Percentiles rank a stretch among this genome's conserved stretches.
These are phyloP conservation scores for Alternaria gansuensis DNA, from an alignment of 2,329 filamentous ascomycete species.

Conservation along the genomic window DNA sequence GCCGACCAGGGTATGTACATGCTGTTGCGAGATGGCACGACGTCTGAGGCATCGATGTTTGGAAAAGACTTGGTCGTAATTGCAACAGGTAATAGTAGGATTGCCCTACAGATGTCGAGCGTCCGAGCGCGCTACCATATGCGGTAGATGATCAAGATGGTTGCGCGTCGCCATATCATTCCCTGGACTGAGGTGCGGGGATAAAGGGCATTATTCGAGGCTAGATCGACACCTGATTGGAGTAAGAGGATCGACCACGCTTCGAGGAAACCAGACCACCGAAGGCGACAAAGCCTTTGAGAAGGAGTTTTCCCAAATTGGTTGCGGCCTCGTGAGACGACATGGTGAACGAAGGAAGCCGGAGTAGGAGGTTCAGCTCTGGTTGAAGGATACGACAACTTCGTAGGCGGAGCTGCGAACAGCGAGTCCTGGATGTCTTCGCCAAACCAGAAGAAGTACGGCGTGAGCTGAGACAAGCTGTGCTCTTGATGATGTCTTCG, in stretches of 20 bases:
- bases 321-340: not conserved
- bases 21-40: not conserved
- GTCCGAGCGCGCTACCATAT: not conserved
- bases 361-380: not conserved
- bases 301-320: not conserved
- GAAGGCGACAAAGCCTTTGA: not conserved
- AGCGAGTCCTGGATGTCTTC: not conserved
- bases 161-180: no score
- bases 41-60: not conserved
- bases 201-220: no score
- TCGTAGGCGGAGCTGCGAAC: not conserved
- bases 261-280: no score
- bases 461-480: not conserved
- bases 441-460: not conserved
- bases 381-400: not conserved
- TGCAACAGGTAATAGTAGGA: not conserved
- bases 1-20: not conserved
- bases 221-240: no score
- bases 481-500: not conserved
- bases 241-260: no score
- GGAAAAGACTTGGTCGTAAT: not conserved
- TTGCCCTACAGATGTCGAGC: not conserved
- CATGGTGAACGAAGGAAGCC: not conserved
- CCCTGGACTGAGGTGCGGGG: no score
- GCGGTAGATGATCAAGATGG: no score